Conservation (phyloP, 2,329 filamentous ascomycete genomes). For the Beauveria scarabaeidicola region DNA sequence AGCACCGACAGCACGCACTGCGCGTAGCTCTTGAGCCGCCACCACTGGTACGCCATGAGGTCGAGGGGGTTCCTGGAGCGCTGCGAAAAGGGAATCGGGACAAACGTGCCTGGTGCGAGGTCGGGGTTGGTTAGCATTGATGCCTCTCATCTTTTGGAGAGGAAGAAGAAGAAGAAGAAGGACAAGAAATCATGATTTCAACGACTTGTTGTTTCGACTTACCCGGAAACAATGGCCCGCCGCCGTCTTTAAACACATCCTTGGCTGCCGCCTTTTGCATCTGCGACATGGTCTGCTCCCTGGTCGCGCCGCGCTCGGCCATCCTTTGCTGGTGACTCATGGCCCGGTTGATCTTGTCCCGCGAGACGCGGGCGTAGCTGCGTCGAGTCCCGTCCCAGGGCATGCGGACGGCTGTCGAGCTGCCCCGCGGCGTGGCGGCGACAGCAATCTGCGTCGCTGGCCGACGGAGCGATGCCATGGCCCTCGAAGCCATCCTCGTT, state of each 20-base stretch:
- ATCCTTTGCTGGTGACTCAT: background rate
- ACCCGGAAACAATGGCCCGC: constrained; percentile 28
- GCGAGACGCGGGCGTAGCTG: background rate
- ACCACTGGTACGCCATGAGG: constrained; percentile 30
- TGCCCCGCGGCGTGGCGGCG: background rate
- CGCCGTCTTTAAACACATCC: constrained; percentile 26
- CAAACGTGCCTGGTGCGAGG: constrained; percentile 36
- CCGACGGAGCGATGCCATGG: constrained; percentile 2
- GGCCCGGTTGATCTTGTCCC: background rate
- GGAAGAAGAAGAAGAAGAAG: no score
- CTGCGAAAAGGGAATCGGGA: constrained; percentile 32
- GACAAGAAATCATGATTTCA: no score
- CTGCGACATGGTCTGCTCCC: constrained; percentile 21
- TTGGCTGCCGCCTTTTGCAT: constrained; percentile 23
- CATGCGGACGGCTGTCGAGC: background rate
- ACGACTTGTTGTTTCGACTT: background rate
- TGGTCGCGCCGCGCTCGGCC: constrained; percentile 17
- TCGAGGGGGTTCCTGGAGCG: constrained; percentile 21
- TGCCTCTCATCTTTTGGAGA: background rate
- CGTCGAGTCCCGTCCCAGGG: background rate
- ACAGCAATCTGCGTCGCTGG: background rate
- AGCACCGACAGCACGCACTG: constrained; percentile 27
- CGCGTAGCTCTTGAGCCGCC: constrained; percentile 27
- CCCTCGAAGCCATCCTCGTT: background rate
- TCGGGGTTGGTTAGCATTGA: background rate